These are phyloP conservation scores for Chenopodium quinoa DNA, from an alignment of 148 eudicot genomes.

Conservation along the genomic window DNA sequence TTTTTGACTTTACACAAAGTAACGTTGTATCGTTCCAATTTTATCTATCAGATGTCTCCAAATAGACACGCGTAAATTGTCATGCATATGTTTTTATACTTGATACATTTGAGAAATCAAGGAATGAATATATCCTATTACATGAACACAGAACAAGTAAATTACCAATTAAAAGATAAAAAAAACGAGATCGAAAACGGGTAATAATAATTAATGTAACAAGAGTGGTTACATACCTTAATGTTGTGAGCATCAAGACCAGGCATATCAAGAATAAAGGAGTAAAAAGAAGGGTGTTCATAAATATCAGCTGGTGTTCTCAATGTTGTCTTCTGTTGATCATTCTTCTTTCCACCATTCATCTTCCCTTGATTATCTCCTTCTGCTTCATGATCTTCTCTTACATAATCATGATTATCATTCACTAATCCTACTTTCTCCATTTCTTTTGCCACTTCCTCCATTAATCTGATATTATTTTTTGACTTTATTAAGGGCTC, in stretches of 20 bases:
- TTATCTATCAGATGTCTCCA: not conserved
- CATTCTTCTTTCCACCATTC: conserved; percentile 19
- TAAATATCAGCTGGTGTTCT: conserved; percentile 45
- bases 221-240: conserved; percentile 25
- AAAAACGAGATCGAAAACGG: too few relatives aligned
- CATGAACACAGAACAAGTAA: too few relatives aligned
- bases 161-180: too few relatives aligned
- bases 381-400: not conserved
- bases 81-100: too few relatives aligned
- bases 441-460: not conserved
- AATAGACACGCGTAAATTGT: not conserved
- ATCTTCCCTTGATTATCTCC: not conserved
- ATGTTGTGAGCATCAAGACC: conserved; percentile 42
- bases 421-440: conserved; percentile 14
- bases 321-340: conserved; percentile 33
- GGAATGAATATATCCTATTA: too few relatives aligned
- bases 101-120: too few relatives aligned
- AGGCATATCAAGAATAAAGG: conserved; percentile 45
- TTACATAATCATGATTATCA: conserved; percentile 3
- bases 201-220: not conserved
- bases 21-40: not conserved
- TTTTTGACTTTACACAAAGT: too few relatives aligned
- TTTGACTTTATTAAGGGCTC: conserved; percentile 2
- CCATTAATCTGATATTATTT: not conserved
- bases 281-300: conserved; percentile 36